A percentile compares a stretch with the other conserved stretches of the same genome.
phyloP scores from a whole-genome alignment of 768 basidiomycete species.

The Tephrocybe sp. region DNA sequence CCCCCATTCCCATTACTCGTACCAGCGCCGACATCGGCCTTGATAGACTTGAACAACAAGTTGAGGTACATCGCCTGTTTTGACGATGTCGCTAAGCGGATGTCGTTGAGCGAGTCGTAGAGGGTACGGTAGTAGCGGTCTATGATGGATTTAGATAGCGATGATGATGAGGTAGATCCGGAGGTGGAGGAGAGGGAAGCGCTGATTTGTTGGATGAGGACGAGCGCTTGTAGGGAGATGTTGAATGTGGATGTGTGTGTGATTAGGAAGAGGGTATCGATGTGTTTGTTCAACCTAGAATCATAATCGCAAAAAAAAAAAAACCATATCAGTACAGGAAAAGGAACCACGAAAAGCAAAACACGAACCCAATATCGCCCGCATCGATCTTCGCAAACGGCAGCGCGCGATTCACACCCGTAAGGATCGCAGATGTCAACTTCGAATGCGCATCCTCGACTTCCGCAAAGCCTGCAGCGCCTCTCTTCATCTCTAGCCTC shows the following conservation, averaged over 20 bases:
- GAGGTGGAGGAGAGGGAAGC: slow-evolving; percentile 43
- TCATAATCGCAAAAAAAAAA: too few relatives aligned
- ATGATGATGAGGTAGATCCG: slow-evolving; percentile 34
- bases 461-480: slow-evolving; percentile 70
- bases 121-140: slow-evolving; percentile 80
- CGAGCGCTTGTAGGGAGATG: slow-evolving; percentile 88
- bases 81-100: slow-evolving; percentile 73
- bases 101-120: slow-evolving; percentile 86
- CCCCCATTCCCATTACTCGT: slow-evolving; percentile 34
- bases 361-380: slow-evolving; percentile 56
- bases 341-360: too few relatives aligned
- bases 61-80: slow-evolving; percentile 99
- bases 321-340: too few relatives aligned
- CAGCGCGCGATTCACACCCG: slow-evolving; percentile 92
- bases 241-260: slow-evolving; percentile 97
- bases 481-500: slow-evolving; percentile 26
- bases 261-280: slow-evolving; percentile 91
- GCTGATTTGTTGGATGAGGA: slow-evolving; percentile 83
- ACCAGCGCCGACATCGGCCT: slow-evolving; percentile 41
- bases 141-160: slow-evolving; percentile 47
- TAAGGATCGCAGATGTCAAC: slow-evolving; percentile 85
- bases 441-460: slow-evolving; percentile 79
- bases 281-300: slow-evolving; percentile 74
- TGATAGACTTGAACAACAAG: slow-evolving; percentile 86
- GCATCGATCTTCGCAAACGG: slow-evolving; percentile 87